Evolutionary conservation across 345 rosid genomes (phyloP).

Genomic region (Boechera divaricarpa): DNA sequence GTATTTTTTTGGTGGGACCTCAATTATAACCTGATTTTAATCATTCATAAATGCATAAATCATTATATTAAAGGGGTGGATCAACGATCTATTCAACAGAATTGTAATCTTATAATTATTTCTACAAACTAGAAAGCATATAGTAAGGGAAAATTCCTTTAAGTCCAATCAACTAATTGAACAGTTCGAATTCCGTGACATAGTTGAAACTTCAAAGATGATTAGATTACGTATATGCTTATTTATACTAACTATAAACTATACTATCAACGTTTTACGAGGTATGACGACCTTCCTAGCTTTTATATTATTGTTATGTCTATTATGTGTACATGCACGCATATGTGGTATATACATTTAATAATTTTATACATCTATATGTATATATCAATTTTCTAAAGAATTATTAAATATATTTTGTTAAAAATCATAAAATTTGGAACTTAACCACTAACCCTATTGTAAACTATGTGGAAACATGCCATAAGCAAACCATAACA

Average conservation of each 20-base stretch:
- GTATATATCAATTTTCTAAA: not conserved
- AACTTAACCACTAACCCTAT: constrained; percentile 20
- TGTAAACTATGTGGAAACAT: constrained; percentile 36
- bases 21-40: constrained; percentile 45
- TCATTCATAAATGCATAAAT: constrained; percentile 27
- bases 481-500: constrained; percentile 37
- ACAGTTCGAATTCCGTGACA: constrained; percentile 46
- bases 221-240: constrained; percentile 42
- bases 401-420: not conserved
- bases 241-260: constrained; percentile 24
- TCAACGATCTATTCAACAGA: constrained; percentile 35
- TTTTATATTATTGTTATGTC: constrained; percentile 30
- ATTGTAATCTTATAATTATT: constrained; percentile 36
- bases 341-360: not conserved
- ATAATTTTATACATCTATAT: too few relatives aligned
- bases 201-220: constrained; percentile 17
- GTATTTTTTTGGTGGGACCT: constrained; percentile 44
- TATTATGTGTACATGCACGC: constrained; percentile 20
- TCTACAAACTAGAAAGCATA: constrained; percentile 13
- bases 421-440: constrained; percentile 19
- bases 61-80: constrained; percentile 44
- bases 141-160: constrained; percentile 37
- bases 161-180: constrained; percentile 48
- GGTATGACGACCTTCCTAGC: constrained; percentile 39
- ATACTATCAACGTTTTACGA: constrained; percentile 38